Evolutionary conservation across 1,284 basidiomycete genomes (phyloP), one percentile per base, ranked within the genome.

Genomic region (Apiotrichum siamense): DNA sequence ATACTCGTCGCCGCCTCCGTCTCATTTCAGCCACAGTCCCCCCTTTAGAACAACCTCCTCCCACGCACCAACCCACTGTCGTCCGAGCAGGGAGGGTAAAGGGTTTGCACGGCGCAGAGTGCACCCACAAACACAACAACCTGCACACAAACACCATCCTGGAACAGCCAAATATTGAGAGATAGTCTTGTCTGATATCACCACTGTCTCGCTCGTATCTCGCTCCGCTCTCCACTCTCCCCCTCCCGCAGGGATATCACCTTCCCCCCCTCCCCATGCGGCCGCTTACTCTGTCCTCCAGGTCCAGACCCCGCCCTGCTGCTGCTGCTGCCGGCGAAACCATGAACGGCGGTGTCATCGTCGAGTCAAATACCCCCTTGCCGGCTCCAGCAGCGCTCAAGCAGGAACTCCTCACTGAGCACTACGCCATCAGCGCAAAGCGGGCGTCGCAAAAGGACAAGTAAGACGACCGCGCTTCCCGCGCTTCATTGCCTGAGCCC

Each of bases 401-500:
- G 50, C 53, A 55, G 41, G 57, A 58, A 42, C 57, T 55, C 33
- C 47, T 58, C 50, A 58, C 57, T 25, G 57, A 58, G 50, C 57
- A 58, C 50, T 58, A 58, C 53, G 53, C 53, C 38, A 46, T 58
- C 48, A 55, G 50, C 24, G 57, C 53, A 4, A 58, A 55, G 38
- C 57, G 53, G 13, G 26, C 46, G 15, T 52, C 57, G 11, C 43
- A 47, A 20, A 58, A 58, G 39, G 57, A 58, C 47, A 58, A 54
- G 51, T 54, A 40, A 24, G 52, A 31, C 7, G n/a, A n/a, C n/a
- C n/a, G n/a, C n/a, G n/a, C n/a, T n/a, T n/a, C 17, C 29, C 17
- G 13, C 17, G 13, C n/a, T 11, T 7, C 17, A 31, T 31, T 24
- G 42, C 15, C 21, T 24, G 18, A 42, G 32, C 39, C n/a, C 6